A percentile compares a stretch with the other conserved stretches of the same genome.
phyloP scores from a whole-genome alignment of 2,329 filamentous ascomycete genomes.

The Aspergillus sp. region DNA sequence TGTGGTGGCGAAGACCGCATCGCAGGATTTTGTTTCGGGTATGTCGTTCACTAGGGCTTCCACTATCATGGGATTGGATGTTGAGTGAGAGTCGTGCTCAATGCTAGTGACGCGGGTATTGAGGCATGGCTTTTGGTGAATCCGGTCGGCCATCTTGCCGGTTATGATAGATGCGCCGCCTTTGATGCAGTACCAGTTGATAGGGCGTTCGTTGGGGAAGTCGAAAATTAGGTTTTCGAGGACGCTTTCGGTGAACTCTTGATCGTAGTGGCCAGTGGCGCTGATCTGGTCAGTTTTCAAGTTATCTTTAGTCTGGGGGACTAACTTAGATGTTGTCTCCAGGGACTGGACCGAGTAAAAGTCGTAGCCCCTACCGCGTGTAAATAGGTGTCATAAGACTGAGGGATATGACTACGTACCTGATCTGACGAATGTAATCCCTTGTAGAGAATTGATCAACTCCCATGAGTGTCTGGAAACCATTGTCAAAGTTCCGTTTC shows the following conservation, averaged over 20 bases:
- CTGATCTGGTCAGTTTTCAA: neutral
- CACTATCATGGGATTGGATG: neutral
- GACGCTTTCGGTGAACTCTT: neutral
- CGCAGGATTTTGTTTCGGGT: neutral
- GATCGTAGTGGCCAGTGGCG: neutral
- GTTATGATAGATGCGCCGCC: neutral
- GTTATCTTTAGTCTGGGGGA: neutral
- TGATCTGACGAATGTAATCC: neutral
- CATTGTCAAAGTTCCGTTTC: neutral
- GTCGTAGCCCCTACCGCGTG: neutral
- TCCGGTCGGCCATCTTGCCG: neutral
- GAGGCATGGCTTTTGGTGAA: neutral
- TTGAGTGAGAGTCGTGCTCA: neutral
- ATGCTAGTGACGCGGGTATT: neutral
- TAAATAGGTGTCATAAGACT: neutral
- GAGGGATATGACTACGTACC: neutral
- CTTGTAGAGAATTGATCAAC: neutral
- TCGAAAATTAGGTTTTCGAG: neutral
- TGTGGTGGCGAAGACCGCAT: neutral
- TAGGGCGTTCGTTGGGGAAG: neutral
- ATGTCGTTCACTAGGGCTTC: neutral
- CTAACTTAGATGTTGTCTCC: neutral
- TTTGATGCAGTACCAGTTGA: neutral
- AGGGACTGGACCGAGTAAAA: neutral
- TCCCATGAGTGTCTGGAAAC: neutral